These are phyloP conservation scores for Solanum clarkiae DNA, from an alignment of 257 asterid genomes.

Conservation along the genomic window DNA sequence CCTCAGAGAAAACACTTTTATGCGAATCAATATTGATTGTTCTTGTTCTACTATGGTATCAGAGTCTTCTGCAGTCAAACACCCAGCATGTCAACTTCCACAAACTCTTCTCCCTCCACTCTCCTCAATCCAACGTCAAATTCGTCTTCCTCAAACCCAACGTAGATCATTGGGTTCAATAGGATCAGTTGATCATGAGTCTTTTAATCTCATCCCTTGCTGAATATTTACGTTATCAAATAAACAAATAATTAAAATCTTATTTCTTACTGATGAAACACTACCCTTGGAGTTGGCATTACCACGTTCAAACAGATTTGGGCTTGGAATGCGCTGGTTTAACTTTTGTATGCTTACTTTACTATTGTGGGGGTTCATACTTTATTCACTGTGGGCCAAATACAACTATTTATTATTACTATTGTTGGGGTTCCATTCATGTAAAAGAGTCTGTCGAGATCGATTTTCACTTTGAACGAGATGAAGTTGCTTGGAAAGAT, in stretches of 20 bases:
- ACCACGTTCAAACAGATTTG: background rate
- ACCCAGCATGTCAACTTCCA: background rate
- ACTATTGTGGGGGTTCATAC: background rate
- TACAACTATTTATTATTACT: background rate
- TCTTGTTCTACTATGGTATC: background rate
- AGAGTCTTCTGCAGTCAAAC: background rate
- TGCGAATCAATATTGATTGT: background rate
- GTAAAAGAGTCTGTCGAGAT: background rate
- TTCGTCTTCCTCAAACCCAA: background rate
- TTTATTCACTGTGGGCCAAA: background rate
- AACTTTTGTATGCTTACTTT: background rate
- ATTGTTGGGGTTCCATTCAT: too few species aligned
- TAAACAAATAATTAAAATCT: background rate
- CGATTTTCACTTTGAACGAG: background rate
- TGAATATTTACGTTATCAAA: background rate
- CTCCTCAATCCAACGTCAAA: background rate
- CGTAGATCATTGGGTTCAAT: background rate
- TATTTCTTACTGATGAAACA: background rate
- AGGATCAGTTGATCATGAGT: background rate
- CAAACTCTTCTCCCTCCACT: background rate
- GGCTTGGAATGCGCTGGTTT: background rate
- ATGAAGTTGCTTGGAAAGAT: background rate
- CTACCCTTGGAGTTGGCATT: background rate
- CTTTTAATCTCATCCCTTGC: background rate
- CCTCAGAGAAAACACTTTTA: background rate